Base-by-base conservation (phyloP, 208 protist species). In the Acanthamoeba rhysodes region DNA sequence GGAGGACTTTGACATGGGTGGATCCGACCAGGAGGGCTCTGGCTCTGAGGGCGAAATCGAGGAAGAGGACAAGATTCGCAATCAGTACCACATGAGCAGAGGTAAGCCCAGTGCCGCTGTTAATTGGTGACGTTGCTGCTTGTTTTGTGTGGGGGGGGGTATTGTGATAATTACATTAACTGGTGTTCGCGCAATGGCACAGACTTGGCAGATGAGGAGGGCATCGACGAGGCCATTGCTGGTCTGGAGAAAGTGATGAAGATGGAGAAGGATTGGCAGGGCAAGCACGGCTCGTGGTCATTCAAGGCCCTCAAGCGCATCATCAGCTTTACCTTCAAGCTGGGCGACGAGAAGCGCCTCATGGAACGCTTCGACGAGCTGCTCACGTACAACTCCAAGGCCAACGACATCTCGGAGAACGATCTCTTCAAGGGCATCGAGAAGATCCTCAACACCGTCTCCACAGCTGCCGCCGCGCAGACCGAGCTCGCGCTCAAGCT, bases 271-370 rank as follows among this genome's bases (percentile, higher is more conserved):
- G 95, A 96, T 34, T 64, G 37, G 41, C 96, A 98, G 91, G 98
- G 96, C 0, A 96, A 96, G 68, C 99, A 97, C 80, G 95, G 97
- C 80, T 96, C 98, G 62, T 98, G 96, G 96, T 98, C 98, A 34
- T 99, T 99, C 96, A 99, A 99, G 96, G 98, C 98, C 22, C 96
- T 99, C 24, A 99, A 99, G 95, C 98, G 98, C 95, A 98, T 99
- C 34, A 97, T 98, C 32, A 98, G 98, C 74, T 95, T 98, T 41
- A 93, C 96, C 50, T 98, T 98, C 66, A 96, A 97, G 68, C 95
- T 95, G 55, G 93, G 96, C 48, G 93, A 98, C 27, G 99, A 98
- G 96, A 97, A 98, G 8, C 96, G 98, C 16, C 98, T 99, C 98
- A 62, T 98, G 32, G 85, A 95, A 18, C 97, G 97, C 74, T 99